These are phyloP conservation scores for Arachis stenosperma DNA, from an alignment of 306 rosid species.

Conservation along the genomic window DNA sequence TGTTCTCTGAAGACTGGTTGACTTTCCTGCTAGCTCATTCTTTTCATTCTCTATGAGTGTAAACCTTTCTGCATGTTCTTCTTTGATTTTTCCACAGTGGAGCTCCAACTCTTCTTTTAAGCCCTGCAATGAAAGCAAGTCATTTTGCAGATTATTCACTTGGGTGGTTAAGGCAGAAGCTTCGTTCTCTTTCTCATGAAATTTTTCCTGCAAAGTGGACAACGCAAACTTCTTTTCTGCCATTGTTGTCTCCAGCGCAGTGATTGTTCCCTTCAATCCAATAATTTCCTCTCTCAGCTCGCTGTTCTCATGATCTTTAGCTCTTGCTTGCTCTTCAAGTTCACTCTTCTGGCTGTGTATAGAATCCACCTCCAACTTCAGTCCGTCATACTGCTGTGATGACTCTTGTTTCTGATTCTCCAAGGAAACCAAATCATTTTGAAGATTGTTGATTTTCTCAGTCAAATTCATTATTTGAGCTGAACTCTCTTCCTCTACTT, in stretches of 20 bases:
- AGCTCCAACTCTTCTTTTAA: conserved; percentile 62
- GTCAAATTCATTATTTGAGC: conserved; percentile 32
- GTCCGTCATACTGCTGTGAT: conserved; percentile 44
- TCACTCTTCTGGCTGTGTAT: conserved; percentile 47
- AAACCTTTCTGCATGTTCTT: conserved; percentile 56
- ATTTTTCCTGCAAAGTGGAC: conserved; percentile 55
- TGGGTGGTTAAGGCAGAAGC: conserved; percentile 56
- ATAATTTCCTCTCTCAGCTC: conserved; percentile 51
- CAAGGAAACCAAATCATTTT: conserved; percentile 52
- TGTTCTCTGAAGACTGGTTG: conserved; percentile 49
- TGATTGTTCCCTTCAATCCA: conserved; percentile 41
- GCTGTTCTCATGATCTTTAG: conserved; percentile 44
- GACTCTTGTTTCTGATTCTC: conserved; percentile 54
- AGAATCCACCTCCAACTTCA: conserved; percentile 54
- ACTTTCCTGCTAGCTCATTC: conserved; percentile 52
- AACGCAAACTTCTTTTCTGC: conserved; percentile 57
- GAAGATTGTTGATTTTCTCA: conserved; percentile 54
- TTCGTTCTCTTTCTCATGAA: conserved; percentile 52
- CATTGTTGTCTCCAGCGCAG: conserved; percentile 54
- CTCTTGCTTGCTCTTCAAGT: conserved; percentile 54
- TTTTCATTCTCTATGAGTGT: conserved; percentile 55
- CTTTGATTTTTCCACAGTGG: conserved; percentile 51
- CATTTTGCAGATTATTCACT: conserved; percentile 58
- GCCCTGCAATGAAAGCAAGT: conserved; percentile 57
- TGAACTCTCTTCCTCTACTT: conserved; percentile 38